Base-by-base conservation (phyloP, 441 rosid species). In the Cnidoscolus chayamansa region DNA sequence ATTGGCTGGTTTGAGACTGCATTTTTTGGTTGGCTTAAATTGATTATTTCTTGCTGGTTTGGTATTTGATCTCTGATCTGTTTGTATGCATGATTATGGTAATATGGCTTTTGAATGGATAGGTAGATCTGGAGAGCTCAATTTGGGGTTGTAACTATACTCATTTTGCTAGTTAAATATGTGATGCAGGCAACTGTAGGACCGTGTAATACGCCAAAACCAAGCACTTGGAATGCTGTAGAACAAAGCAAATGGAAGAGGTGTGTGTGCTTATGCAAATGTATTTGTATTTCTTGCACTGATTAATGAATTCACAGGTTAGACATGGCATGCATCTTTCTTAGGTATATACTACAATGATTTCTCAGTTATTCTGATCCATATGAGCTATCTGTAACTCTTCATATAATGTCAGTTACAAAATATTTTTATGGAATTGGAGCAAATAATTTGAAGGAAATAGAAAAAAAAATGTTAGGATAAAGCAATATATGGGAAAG, bases 221-320 rank as follows among this genome's bases (percentile, higher is more conserved):
- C 99, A 12, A 92, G 93, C 78, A 79, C 89, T n/a, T 96, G 99
- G 99, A 93, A 85, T 78, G 97, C 97, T 17, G 93, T 90, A 9
- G 97, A 96, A 77, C 97, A 85, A 81, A 88, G 91, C 81, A 93
- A 96, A 80, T 96, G 99, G 99, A 87, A 86, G 84, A 93, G 99
- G 99, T 96, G 68, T 53, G 89, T 76, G 10, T 67, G 54, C 40
- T 71, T 71, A 25, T 56, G 12, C 54, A 37, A 31, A 10, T 16
- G 2, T 10, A n/a, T 40, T 65, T 73, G 45, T 19, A 65, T 15
- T 15, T n/a, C 7, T 32, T 35, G 45, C 45, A 40, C 45, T 35
- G 2, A 35, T 35, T 4, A 35, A 40, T 50, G 20, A 17, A 35
- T 66, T 37, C 69, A 59, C 16, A 59, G 35, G 12, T 12, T 32